Base-by-base conservation (phyloP, 2,329 filamentous ascomycete species). In the Chaetomiaceae sp. region DNA sequence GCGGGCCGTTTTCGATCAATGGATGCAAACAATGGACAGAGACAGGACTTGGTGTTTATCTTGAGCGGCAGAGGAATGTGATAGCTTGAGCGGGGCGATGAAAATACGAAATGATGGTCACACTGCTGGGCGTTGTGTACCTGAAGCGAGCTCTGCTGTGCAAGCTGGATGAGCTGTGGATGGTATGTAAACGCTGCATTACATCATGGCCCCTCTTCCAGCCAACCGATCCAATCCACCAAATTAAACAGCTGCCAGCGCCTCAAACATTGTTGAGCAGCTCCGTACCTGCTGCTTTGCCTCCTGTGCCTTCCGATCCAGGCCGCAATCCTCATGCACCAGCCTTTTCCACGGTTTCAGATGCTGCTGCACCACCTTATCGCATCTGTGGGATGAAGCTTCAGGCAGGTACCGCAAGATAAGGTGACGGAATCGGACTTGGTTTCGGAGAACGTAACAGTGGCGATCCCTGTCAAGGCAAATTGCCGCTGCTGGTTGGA, bases 181-280 rank as follows among this genome's bases (percentile, higher is more conserved):
- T 45, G 51, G 34, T 20, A 50, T 40, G 44, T 47, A 47, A 45
- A 59, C 53, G 57, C 51, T 44, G 42, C 45, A 63, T 63, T 63
- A 63, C 61, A 63, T 63, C 61, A 63, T 63, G 56, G 53, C 31
- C 31, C 38, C 17, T 29, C 25, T 36, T 25, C 38, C 29, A 6
- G 12, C 45, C n/a, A 7, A 14, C 19, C 27, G 40, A 49, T 38
- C 55, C 47, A 57, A 56, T 52, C 25, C 20, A 17, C 34, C 7
- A 2, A 19, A 17, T 20, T 6, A 20, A 22, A 15, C 23, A 19
- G 23, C 44, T 12, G 20, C 20, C n/a, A 47, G 31, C 34, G 14
- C 44, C 34, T 36, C 27, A 6, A 31, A 27, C 4, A 29, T 44
- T 29, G 22, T 20, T 23, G 12, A 47, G 43, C 43, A 37, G 27